Base-by-base conservation (phyloP, 495 filamentous ascomycete species). In the Oidiodendron maius region DNA sequence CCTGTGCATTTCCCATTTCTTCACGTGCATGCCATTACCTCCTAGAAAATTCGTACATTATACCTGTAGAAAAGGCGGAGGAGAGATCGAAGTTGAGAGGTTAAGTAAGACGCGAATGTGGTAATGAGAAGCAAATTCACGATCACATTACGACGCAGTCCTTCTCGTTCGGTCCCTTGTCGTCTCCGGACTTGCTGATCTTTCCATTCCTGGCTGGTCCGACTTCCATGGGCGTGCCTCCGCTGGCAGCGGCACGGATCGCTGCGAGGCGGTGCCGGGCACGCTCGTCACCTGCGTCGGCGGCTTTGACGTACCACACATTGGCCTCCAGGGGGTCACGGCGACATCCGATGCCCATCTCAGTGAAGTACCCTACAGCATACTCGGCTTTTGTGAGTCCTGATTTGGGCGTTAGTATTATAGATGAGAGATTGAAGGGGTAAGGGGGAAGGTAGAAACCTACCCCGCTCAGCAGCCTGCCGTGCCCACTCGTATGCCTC, bases 401-500 rank as follows among this genome's bases (percentile, higher is more conserved):
- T 95, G 46, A 24, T 48, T 46, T 17, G 28, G 51, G 30, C 12
- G 26, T 30, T 30, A 5, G 12, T 30, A 12, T 30, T 12, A 30
- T 5, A 30, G 26, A 5, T 38, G 28, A 47, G 38, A 40, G 20
- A 17, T 56, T 41, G 55, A 52, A 30, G 48, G 25, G 24, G 42
- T 15, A 42, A n/a, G 21, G 38, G 50, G 13, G 3, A 41, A 44
- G 20, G 17, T 22, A 21, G 30, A 46, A 15, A 71, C 81, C 60
- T 76, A 96, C 91, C 89, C 55, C 79, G 71, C 52, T 91, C 81
- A 26, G 91, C 91, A 36, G 93, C 89, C 51, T 80, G 82, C 62
- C 78, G 75, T 21, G 93, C 93, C 93, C 93, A 99, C 63, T 95
- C 90, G 62, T 91, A 97, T 2, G 93, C 93, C 64, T 99, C 93